A percentile compares a stretch with the other conserved stretches of the same genome.
Evolutionary conservation across 768 basidiomycete species (phyloP).

Genomic region (Leccinum boreale): DNA sequence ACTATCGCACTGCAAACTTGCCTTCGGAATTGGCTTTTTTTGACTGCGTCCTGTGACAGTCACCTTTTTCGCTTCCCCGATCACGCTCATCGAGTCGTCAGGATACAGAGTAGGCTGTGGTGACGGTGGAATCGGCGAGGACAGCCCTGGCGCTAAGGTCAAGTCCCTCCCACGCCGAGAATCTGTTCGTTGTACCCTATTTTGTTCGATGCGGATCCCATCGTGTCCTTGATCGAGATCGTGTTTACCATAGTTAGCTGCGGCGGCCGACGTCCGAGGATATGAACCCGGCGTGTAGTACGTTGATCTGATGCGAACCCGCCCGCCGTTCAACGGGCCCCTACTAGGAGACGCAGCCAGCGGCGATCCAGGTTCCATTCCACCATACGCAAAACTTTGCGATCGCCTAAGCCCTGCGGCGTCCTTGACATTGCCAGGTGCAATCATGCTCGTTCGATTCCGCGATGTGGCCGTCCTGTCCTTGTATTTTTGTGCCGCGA

Average conservation of each 20-base stretch:
- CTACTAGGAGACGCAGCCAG: slow-evolving; percentile 21
- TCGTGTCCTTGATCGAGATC: slow-evolving; percentile 34
- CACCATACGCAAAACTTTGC: slow-evolving; percentile 50
- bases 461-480: slow-evolving; percentile 26
- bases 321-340: slow-evolving; percentile 42
- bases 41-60: slow-evolving; percentile 26
- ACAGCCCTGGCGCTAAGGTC: slow-evolving; percentile 37
- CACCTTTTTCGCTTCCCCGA: slow-evolving; percentile 36
- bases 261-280: slow-evolving; percentile 50
- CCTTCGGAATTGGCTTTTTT: slow-evolving; percentile 34
- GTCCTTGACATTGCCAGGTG: slow-evolving; percentile 20
- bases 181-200: slow-evolving; percentile 36
- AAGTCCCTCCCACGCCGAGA: slow-evolving; percentile 43
- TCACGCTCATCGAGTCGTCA: slow-evolving; percentile 68
- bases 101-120: slow-evolving; percentile 67
- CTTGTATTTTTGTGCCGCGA: slow-evolving; percentile 33
- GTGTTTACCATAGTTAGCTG: slow-evolving; percentile 33
- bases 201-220: slow-evolving; percentile 25
- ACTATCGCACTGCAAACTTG: slow-evolving; percentile 18
- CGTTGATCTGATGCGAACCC: slow-evolving; percentile 66
- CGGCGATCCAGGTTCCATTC: slow-evolving; percentile 49
- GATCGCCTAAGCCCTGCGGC: slow-evolving; percentile 24
- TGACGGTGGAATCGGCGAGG: slow-evolving; percentile 39
- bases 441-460: slow-evolving; percentile 23
- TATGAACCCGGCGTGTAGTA: slow-evolving; percentile 57